Evolutionary conservation across 331 rosid genomes (phyloP).

Genomic region (Malus hybrid): DNA sequence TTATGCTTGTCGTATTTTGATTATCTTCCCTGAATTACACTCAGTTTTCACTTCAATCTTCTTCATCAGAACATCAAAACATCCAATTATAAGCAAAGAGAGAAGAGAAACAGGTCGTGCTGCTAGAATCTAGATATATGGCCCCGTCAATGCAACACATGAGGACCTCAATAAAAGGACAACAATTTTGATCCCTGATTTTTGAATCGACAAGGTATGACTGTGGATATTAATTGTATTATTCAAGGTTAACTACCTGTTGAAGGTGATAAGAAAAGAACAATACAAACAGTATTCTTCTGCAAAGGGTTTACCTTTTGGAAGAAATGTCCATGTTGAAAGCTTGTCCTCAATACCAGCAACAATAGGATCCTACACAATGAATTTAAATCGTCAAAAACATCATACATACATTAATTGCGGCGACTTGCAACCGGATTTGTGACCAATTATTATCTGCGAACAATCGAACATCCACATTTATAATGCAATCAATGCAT

Average conservation of each 20-base stretch:
- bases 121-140: background rate
- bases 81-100: background rate
- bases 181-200: background rate
- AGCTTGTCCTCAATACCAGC: conserved; percentile 93
- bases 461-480: background rate
- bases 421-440: background rate
- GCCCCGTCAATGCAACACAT: background rate
- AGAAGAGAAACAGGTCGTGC: background rate
- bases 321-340: conserved; percentile 95
- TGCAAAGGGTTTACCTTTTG: conserved; percentile 57
- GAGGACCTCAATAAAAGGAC: background rate
- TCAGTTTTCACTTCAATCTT: background rate
- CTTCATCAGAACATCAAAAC: background rate
- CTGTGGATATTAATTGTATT: background rate
- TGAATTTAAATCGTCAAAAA: background rate
- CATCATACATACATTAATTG: too few species aligned
- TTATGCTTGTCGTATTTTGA: background rate
- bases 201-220: background rate
- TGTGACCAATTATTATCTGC: background rate
- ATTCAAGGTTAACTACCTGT: background rate
- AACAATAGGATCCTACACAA: conserved; percentile 74
- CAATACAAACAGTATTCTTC: background rate
- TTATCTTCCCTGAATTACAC: too few species aligned
- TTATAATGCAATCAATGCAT: background rate
- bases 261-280: background rate